Evolutionary conservation across 2,329 filamentous ascomycete genomes (phyloP), one percentile per base, ranked within the genome.

Genomic region (Diaporthe ampelina): DNA sequence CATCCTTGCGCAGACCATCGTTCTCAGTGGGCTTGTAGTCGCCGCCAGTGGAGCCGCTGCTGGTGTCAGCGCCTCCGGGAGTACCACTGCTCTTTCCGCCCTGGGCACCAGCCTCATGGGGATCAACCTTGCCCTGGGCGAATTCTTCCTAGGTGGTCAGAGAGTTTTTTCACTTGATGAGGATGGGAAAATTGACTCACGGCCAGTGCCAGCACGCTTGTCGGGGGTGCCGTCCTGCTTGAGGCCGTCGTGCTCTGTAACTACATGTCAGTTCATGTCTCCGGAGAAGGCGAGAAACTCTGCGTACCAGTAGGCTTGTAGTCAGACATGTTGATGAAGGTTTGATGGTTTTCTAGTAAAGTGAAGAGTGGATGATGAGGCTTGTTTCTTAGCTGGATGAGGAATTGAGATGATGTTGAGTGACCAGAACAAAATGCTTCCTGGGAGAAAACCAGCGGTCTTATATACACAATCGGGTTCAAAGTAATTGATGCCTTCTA

Each of bases 81-180:
- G 65, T 40, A 3, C 70, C 70, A 15, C 59, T 73, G 19, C 32
- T n/a, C 59, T 73, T 73, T 0, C 70, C 70, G 1, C 70, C 70
- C 35, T 73, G 59, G 5, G 56, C 32, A 17, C 70, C 70, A 15
- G 70, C 70, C 50, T 73, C 50, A 15, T 73, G 70, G 24, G 70
- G 70, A 19, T 73, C 70, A 9, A 73, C 70, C 69, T 71, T 58
- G 69, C 69, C 69, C 69, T 71, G 69, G 2, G 69, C 69, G 15
- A 71, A 71, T 21, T 71, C 65, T 69, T 8, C 9, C 1, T 15
- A n/a, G 9, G 21, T 29, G 17, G 17, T 56, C 2, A 56, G 48
- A 4, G 21, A 6, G 4, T 21, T 2, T 9, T 10, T 17, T 2
- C 3, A 43, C 8, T 26, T 26, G 4, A 37, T 37, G 6, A 21